Evolutionary conservation across 2,329 filamentous ascomycete species (phyloP), one percentile per base, ranked within the genome.

Genomic region (Diaporthe sp.): DNA sequence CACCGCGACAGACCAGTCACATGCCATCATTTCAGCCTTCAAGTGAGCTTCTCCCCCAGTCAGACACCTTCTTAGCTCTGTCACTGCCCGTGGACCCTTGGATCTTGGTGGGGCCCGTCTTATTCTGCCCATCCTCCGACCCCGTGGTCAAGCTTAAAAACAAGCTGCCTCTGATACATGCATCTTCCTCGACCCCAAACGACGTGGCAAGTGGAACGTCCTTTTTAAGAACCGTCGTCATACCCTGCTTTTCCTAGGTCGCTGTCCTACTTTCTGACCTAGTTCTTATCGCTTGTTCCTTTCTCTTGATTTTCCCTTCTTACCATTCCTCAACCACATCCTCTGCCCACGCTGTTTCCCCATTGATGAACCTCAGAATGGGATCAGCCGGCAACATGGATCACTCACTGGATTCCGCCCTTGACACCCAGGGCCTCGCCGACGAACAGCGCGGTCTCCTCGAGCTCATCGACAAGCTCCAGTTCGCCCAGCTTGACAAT

Each of bases 381-480:
- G 76, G 62, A 15, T 73, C 62, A 44, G 65, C 68, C 28, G 57
- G 46, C 73, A 46, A 55, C 46, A 76, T 76, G 74, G 71, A 73
- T 42, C 61, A 73, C 67, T 85, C 86, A 34, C 84, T 89, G 78
- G 87, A 88, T 76, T 84, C 86, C 34, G 87, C 88, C 65, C 80
- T 89, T 73, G 86, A 86, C 73, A 87, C 87, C 71, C 84, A 86
- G 78, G 87, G 87, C 76, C 85, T 89, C 62, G 88, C 87, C 58
- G 83, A 87, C 75, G 90, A 92, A 79, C 90, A 92, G 82, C 85
- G 88, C 12, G 86, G 86, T 22, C 85, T 92, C 53, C 85, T 92
- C 55, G 89, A 92, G 77, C 87, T 90, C 49, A 86, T 86, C 82
- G 86, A 88, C 34, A 87, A 81, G 44, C 82, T 83, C n/a, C 81